phyloP scores from a whole-genome alignment of 208 protist species.

The Hexamita inflata region DNA sequence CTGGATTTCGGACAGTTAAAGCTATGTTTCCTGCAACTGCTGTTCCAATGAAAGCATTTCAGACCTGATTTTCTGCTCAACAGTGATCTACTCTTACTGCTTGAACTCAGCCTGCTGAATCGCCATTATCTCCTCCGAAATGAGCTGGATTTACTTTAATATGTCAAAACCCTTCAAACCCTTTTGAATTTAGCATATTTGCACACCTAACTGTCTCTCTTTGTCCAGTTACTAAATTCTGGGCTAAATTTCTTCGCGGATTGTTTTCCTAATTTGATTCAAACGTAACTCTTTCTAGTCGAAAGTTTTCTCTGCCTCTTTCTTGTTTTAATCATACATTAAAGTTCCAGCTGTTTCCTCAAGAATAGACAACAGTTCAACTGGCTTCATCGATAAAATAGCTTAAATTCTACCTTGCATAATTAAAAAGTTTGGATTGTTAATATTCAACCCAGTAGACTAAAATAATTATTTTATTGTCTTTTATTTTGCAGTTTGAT shows the following conservation, averaged over 20 bases:
- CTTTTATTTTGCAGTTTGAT: constrained; percentile 72
- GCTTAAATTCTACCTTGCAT: constrained; percentile 95
- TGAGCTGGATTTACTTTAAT: no score
- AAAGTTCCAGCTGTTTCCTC: constrained; percentile 97
- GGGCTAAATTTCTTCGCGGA: constrained; percentile 68
- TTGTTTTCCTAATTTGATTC: constrained; percentile 74
- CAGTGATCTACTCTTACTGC: no score
- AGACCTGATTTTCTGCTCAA: no score
- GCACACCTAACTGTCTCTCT: constrained; percentile 51
- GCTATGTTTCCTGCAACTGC: no score
- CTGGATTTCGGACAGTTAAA: no score
- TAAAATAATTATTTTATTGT: constrained; percentile 96
- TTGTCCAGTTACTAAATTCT: constrained; percentile 59
- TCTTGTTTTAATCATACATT: constrained; percentile 94
- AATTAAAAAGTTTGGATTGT: constrained; percentile 99
- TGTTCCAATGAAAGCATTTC: no score
- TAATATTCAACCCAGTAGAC: constrained; percentile 97
- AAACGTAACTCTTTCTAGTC: constrained; percentile 94
- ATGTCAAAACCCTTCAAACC: constrained; percentile 48
- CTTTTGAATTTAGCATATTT: background rate
- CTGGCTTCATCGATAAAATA: constrained; percentile 97
- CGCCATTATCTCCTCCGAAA: no score
- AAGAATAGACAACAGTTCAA: constrained; percentile 89
- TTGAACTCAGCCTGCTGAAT: no score
- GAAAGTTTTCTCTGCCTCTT: constrained; percentile 77